Conservation (phyloP, 768 basidiomycete genomes). For the Plicaturopsis crispa region DNA sequence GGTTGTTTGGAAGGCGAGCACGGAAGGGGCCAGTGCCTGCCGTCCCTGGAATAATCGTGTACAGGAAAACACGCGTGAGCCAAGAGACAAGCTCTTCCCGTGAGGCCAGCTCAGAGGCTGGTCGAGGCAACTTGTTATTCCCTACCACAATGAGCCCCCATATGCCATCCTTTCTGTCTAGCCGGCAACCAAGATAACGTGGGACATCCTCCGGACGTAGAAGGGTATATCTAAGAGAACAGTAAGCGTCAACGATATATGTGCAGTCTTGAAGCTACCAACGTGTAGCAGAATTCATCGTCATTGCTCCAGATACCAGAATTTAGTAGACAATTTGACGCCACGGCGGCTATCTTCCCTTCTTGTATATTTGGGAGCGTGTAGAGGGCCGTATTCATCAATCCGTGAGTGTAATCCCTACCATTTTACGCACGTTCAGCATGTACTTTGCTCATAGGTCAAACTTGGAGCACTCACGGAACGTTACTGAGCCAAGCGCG, state of each 20-base stretch:
- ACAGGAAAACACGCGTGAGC: constrained; percentile 26
- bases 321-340: constrained; percentile 22
- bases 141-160: not conserved
- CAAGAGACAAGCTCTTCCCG: constrained; percentile 22
- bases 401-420: constrained; percentile 26
- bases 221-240: constrained; percentile 18
- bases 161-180: not conserved
- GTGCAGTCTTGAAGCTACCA: constrained; percentile 2
- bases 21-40: constrained; percentile 13
- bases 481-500: constrained; percentile 28
- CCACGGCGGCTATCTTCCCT: constrained; percentile 14
- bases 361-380: constrained; percentile 19
- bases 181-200: constrained; percentile 19
- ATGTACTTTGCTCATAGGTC: not conserved
- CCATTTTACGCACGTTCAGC: not conserved
- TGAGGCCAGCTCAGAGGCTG: constrained; percentile 14
- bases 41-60: constrained; percentile 19
- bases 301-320: constrained; percentile 18
- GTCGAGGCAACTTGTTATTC: constrained; percentile 11
- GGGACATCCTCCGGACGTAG: constrained; percentile 20
- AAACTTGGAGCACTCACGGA: constrained; percentile 15
- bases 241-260: no score
- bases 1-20: constrained; percentile 24
- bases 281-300: constrained; percentile 23
- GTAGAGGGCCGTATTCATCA: constrained; percentile 18